phyloP scores from a whole-genome alignment of 441 rosid species.

The Erodium trifolium region DNA sequence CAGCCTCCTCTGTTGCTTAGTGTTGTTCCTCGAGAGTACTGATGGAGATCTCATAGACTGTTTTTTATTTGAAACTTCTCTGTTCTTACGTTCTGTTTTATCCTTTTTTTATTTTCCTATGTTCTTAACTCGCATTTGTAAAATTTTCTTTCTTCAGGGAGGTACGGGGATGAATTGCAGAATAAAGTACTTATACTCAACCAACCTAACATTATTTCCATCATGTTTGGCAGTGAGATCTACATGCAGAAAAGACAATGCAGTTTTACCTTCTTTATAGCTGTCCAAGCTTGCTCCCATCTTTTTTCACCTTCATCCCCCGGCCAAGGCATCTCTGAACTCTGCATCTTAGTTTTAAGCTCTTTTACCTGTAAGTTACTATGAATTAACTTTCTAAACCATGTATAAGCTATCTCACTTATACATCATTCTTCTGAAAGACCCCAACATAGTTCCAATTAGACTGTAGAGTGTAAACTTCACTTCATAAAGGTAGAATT shows the following conservation, averaged over 20 bases:
- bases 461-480: neutral
- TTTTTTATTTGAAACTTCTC: too few relatives aligned
- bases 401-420: conserved; percentile 3
- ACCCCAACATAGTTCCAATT: neutral
- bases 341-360: conserved; percentile 64
- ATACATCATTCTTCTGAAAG: neutral
- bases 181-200: too few relatives aligned
- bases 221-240: neutral
- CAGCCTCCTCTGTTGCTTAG: too few relatives aligned
- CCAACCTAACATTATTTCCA: too few relatives aligned
- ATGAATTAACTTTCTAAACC: neutral
- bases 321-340: conserved; percentile 96
- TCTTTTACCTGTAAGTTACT: conserved; percentile 62
- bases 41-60: too few relatives aligned
- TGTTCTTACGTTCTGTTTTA: too few relatives aligned
- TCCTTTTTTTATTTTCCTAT: too few relatives aligned
- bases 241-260: conserved; percentile 6
- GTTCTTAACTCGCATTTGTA: too few relatives aligned
- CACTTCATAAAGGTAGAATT: neutral
- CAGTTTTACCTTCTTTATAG: conserved; percentile 75
- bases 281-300: conserved; percentile 95
- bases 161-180: too few relatives aligned
- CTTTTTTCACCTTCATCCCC: conserved; percentile 84
- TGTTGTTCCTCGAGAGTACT: too few relatives aligned
- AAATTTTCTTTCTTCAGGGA: too few relatives aligned